Evolutionary conservation across 2,329 filamentous ascomycete species (phyloP).

Genomic region (Scedosporium dehoogii): DNA sequence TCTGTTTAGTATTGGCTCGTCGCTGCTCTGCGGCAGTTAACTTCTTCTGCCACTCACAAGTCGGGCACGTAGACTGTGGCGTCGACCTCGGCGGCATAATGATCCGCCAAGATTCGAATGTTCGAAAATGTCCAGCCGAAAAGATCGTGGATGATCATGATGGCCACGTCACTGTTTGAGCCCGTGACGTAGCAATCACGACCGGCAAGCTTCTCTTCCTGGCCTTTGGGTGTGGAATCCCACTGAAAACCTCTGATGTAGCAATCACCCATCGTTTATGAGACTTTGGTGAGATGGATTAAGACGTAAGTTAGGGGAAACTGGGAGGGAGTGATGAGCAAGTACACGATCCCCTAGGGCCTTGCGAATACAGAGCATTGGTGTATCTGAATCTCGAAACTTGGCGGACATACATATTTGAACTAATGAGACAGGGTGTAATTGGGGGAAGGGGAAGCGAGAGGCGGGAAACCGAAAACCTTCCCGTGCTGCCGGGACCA

Average conservation of each 20-base stretch:
- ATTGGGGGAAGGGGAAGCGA: no score
- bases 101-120: constrained; percentile 32
- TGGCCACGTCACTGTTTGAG: constrained; percentile 20
- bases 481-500: no score
- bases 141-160: constrained; percentile 28
- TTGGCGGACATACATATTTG: no score
- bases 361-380: no score
- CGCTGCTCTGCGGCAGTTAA: not conserved
- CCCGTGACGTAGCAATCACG: constrained; percentile 27
- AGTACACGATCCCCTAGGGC: no score
- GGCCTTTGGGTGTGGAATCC: constrained; percentile 26
- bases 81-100: constrained; percentile 31
- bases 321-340: no score
- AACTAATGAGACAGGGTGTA: no score
- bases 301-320: no score
- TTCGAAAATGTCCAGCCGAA: constrained; percentile 35
- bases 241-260: constrained; percentile 28
- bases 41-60: constrained; percentile 8
- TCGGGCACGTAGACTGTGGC: constrained; percentile 33
- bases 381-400: no score
- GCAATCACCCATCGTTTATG: constrained; percentile 11
- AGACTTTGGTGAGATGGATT: not conserved
- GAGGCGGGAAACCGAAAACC: no score
- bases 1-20: not conserved
- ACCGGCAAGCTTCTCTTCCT: constrained; percentile 19